phyloP scores from a whole-genome alignment of 2,329 filamentous ascomycete genomes.

The Escovopsis weberi region DNA sequence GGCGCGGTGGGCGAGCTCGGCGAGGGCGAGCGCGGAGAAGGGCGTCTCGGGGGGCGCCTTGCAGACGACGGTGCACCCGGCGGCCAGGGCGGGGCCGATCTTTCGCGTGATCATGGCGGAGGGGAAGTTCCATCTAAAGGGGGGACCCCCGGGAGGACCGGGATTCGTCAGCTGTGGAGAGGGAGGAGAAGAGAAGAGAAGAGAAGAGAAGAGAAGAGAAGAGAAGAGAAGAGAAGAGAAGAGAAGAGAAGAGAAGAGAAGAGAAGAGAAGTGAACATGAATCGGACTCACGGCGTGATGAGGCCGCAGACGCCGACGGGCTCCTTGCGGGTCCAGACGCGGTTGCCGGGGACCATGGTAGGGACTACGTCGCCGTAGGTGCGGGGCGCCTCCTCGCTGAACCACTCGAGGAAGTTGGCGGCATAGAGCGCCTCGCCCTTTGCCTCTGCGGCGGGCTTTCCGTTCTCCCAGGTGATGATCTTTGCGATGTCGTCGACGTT shows the following conservation, averaged over 20 bases:
- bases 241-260: too few species aligned
- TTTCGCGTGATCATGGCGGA: slow-evolving; percentile 63
- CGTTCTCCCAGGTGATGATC: slow-evolving; percentile 82
- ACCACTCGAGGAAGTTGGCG: slow-evolving; percentile 68
- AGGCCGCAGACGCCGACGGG: slow-evolving; percentile 23
- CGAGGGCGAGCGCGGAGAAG: slow-evolving; percentile 75
- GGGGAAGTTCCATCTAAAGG: slow-evolving; percentile 71
- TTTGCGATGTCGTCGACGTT: slow-evolving; percentile 69
- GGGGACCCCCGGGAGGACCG: too few species aligned
- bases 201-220: too few species aligned
- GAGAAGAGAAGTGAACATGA: too few species aligned
- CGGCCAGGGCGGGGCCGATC: slow-evolving; percentile 63
- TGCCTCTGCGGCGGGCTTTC: slow-evolving; percentile 66
- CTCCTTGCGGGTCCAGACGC: slow-evolving; percentile 6
- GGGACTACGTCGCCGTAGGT: slow-evolving; percentile 63
- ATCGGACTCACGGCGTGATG: slow-evolving; percentile 54
- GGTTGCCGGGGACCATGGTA: slow-evolving; percentile 42
- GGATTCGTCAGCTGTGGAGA: too few species aligned
- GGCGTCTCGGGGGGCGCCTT: slow-evolving; percentile 91
- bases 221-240: too few species aligned
- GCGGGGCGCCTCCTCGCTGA: slow-evolving; percentile 62
- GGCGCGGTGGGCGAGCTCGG: slow-evolving; percentile 72
- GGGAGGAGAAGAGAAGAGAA: too few species aligned
- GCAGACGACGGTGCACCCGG: slow-evolving; percentile 87
- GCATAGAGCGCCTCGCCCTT: slow-evolving; percentile 60